Evolutionary conservation across 108 stramenopile species (phyloP).

Genomic region (Mediolabrus comicus): DNA sequence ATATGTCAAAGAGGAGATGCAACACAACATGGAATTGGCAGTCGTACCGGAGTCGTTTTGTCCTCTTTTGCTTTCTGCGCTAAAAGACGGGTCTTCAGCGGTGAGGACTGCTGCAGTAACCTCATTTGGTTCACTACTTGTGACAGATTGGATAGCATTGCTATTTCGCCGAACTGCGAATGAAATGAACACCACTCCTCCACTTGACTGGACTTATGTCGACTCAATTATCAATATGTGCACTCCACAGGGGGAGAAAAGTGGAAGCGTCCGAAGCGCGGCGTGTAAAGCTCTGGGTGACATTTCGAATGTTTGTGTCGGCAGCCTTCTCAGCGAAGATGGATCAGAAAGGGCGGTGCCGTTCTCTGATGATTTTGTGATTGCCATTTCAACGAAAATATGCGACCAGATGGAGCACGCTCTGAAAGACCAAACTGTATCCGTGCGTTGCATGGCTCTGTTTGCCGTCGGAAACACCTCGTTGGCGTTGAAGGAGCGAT

Average conservation of each 20-base stretch:
- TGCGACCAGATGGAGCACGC: constrained; percentile 38
- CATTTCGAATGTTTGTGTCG: constrained; percentile 46
- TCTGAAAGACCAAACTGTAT: constrained; percentile 42
- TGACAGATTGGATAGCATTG: constrained; percentile 55
- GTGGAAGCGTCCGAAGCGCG: constrained; percentile 47
- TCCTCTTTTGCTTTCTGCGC: constrained; percentile 25
- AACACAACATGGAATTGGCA: constrained; percentile 6
- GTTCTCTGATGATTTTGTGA: constrained; percentile 8
- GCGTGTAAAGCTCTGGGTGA: constrained; percentile 74
- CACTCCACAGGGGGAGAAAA: constrained; percentile 27
- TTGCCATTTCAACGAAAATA: constrained; percentile 30
- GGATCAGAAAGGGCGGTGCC: background rate
- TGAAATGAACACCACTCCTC: background rate
- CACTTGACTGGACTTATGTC: constrained; percentile 21
- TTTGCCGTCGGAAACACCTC: constrained; percentile 73
- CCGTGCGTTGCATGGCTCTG: constrained; percentile 64
- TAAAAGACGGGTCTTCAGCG: constrained; percentile 21
- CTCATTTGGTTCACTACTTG: constrained; percentile 43
- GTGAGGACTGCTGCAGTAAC: constrained; percentile 27
- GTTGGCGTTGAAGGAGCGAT: constrained; percentile 37
- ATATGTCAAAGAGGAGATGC: background rate
- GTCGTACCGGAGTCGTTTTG: constrained; percentile 31
- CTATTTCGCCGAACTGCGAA: background rate
- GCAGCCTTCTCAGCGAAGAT: background rate
- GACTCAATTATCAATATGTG: constrained; percentile 45